These are phyloP conservation scores for Microdochium trichocladiopsis DNA, from an alignment of 2,329 filamentous ascomycete species.

Conservation along the genomic window DNA sequence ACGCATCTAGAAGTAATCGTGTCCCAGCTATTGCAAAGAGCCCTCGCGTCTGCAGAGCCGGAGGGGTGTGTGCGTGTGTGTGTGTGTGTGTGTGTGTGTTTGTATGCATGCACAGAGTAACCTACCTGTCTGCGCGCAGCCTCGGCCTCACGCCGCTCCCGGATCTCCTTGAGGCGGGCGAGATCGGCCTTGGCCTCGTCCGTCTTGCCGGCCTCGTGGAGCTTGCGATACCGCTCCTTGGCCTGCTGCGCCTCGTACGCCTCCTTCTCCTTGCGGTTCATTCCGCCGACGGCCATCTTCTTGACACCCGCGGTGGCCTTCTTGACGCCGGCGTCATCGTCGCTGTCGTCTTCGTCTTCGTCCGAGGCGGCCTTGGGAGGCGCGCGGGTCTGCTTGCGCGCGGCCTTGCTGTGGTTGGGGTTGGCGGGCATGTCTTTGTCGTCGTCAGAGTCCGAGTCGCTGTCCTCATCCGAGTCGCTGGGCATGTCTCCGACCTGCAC, in stretches of 20 bases:
- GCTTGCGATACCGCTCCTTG: constrained; percentile 83
- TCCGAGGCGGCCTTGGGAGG: constrained; percentile 17
- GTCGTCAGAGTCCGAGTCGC: constrained; percentile 35
- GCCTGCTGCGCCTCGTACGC: constrained; percentile 80
- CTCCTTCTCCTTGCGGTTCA: constrained; percentile 54
- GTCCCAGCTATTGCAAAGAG: too few species aligned
- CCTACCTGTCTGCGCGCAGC: constrained; percentile 69
- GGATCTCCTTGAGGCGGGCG: constrained; percentile 73
- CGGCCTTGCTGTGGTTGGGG: constrained; percentile 81
- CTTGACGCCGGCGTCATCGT: constrained; percentile 46
- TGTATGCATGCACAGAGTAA: too few species aligned
- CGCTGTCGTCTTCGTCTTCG: constrained; percentile 43
- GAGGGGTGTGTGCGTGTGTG: too few species aligned
- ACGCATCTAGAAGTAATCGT: constrained; percentile 1
- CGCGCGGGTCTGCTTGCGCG: constrained; percentile 49
- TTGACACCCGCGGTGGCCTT: constrained; percentile 34
- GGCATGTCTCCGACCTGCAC: constrained; percentile 84
- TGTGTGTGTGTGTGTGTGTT: too few species aligned
- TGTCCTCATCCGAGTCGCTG: constrained; percentile 56
- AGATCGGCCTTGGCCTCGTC: constrained; percentile 89
- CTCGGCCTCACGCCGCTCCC: constrained; percentile 80
- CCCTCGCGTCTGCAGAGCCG: too few species aligned
- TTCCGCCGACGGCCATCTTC: constrained; percentile 9
- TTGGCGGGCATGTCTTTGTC: constrained; percentile 73
- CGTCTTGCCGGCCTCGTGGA: constrained; percentile 93